Percentiles rank a stretch among this genome's conserved stretches.
phyloP scores from a whole-genome alignment of 495 filamentous ascomycete species.

The Tetracladium marchalianum region DNA sequence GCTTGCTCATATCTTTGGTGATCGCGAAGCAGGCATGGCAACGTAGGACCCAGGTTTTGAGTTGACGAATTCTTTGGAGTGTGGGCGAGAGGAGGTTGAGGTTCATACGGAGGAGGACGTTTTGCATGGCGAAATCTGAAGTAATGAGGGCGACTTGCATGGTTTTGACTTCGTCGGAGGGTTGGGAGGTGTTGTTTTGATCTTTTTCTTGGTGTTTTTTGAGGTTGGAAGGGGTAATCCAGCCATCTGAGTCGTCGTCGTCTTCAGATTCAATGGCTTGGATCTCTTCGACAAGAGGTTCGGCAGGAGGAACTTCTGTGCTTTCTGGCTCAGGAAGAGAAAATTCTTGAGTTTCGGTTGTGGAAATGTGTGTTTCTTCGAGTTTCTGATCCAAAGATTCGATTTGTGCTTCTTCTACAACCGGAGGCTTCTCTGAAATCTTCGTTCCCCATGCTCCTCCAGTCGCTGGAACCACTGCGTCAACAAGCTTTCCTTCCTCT shows the following conservation, averaged over 20 bases:
- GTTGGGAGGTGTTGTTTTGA: constrained; percentile 35
- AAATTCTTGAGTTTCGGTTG: background rate
- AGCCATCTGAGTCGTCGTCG: constrained; percentile 59
- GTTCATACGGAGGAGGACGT: constrained; percentile 88
- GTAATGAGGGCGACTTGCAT: constrained; percentile 84
- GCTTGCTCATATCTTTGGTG: constrained; percentile 74
- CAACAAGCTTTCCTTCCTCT: constrained; percentile 1
- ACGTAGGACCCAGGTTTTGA: constrained; percentile 79
- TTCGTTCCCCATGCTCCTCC: constrained; percentile 25
- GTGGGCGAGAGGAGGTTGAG: constrained; percentile 77
- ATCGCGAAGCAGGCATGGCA: constrained; percentile 92
- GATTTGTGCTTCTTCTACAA: background rate
- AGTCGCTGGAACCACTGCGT: constrained; percentile 11
- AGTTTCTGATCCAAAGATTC: background rate
- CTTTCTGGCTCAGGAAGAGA: background rate
- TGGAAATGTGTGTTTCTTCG: constrained; percentile 7
- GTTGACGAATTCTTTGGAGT: constrained; percentile 62
- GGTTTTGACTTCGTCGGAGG: constrained; percentile 39
- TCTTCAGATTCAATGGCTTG: constrained; percentile 34
- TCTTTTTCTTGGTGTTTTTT: constrained; percentile 70
- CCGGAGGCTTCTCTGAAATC: constrained; percentile 12
- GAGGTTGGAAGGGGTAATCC: constrained; percentile 93
- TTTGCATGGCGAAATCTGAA: constrained; percentile 94
- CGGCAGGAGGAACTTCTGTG: background rate
- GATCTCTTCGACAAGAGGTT: constrained; percentile 4